phyloP scores from a whole-genome alignment of 192 early-diverging fungal genomes.

The Podochytrium sp. region DNA sequence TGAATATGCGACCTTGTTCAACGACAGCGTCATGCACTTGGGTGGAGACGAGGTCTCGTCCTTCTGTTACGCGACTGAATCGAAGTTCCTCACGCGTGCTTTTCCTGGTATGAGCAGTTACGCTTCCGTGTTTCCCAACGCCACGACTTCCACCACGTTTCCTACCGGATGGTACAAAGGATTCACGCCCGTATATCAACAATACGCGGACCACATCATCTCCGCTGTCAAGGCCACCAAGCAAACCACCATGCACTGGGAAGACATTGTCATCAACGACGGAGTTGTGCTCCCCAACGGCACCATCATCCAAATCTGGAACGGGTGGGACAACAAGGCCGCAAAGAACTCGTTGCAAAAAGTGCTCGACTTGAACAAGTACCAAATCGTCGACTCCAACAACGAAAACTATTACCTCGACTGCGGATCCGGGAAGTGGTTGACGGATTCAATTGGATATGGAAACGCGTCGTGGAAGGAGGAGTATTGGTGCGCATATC shows the following conservation, averaged over 20 bases:
- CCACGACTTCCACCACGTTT: background rate
- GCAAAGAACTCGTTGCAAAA: background rate
- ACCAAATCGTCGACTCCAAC: constrained; percentile 7
- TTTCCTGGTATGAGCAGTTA: background rate
- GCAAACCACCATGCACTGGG: constrained; percentile 13
- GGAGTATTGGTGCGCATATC: background rate
- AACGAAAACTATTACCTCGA: constrained; percentile 9
- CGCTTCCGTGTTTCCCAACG: background rate
- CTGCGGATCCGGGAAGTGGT: constrained; percentile 11
- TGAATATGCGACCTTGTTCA: constrained; percentile 69
- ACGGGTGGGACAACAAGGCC: background rate
- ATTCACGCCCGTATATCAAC: background rate
- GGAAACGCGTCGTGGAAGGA: constrained; percentile 4
- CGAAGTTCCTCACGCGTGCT: background rate
- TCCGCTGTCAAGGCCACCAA: background rate
- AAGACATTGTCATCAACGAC: constrained; percentile 5
- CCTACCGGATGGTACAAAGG: background rate
- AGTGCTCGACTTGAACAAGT: background rate
- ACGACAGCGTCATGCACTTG: constrained; percentile 72
- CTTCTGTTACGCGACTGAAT: constrained; percentile 2
- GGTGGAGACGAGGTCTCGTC: constrained; percentile 51
- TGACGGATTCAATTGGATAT: background rate
- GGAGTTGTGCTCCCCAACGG: background rate
- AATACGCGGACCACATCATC: background rate
- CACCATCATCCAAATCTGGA: constrained; percentile 11